Percentiles rank a stretch among this genome's conserved stretches.
phyloP scores from a whole-genome alignment of 345 rosid genomes.

The Syzygium grande region DNA sequence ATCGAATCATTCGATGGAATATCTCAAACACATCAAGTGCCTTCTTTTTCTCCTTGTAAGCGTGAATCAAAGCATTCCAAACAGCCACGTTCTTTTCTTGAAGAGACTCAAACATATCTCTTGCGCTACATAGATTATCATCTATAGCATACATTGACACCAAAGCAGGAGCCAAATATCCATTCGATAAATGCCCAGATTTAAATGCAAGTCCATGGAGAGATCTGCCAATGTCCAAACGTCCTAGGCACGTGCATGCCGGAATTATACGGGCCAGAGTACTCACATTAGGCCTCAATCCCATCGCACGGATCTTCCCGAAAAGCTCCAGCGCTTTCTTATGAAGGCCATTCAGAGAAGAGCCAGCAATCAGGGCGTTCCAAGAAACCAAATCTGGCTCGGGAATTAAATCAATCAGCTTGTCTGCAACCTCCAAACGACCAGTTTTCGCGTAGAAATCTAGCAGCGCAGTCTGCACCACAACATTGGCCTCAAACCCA shows the following conservation, averaged over 20 bases:
- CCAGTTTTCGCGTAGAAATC: conserved; percentile 41
- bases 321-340: conserved; percentile 23
- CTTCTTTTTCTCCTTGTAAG: conserved; percentile 21
- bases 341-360: conserved; percentile 27
- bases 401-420: conserved; percentile 19
- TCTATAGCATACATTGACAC: conserved; percentile 37
- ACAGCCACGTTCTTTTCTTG: conserved; percentile 17
- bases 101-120: conserved; percentile 20
- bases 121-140: conserved; percentile 16
- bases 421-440: conserved; percentile 14
- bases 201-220: conserved; percentile 29
- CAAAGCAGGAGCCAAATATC: conserved; percentile 36
- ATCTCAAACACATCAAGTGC: conserved; percentile 24
- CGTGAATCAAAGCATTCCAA: conserved; percentile 40
- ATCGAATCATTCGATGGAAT: conserved; percentile 23
- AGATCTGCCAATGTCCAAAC: conserved; percentile 20
- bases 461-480: conserved; percentile 32
- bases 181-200: conserved; percentile 18
- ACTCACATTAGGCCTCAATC: conserved; percentile 29
- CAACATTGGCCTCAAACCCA: conserved; percentile 28
- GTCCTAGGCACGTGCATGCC: conserved; percentile 26
- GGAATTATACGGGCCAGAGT: conserved; percentile 37
- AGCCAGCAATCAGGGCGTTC: conserved; percentile 46
- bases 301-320: conserved; percentile 5
- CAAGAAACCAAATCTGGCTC: conserved; percentile 40